phyloP scores from a whole-genome alignment of 345 rosid genomes.

The Erucastrum elatum region DNA sequence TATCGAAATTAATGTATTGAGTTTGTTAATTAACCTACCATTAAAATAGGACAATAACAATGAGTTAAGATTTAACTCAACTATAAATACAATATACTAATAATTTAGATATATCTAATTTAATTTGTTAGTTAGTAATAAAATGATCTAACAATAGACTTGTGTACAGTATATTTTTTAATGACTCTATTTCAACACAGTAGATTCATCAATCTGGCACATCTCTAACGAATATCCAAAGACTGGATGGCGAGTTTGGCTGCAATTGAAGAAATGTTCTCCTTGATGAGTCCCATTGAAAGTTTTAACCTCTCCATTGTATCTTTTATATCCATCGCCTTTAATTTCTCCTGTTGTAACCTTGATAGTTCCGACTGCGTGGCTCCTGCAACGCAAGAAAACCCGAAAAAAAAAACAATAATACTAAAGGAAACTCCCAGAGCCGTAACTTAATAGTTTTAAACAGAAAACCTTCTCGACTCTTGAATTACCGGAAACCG shows the following conservation, averaged over 20 bases:
- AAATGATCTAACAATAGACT: no score
- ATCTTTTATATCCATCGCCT: slow-evolving; percentile 66
- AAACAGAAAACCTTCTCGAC: not conserved
- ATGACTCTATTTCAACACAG: no score
- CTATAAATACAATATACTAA: no score
- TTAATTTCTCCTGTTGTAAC: slow-evolving; percentile 59
- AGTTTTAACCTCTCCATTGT: slow-evolving; percentile 59
- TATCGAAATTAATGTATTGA: no score
- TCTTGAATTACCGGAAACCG: slow-evolving; percentile 51
- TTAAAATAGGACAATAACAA: no score
- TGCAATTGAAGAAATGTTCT: slow-evolving; percentile 61
- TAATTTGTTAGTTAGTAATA: no score
- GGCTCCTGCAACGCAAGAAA: slow-evolving; percentile 47
- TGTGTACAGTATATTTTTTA: no score
- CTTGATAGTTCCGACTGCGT: slow-evolving; percentile 55
- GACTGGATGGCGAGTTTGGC: slow-evolving; percentile 90
- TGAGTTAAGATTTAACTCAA: no score
- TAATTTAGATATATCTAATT: no score
- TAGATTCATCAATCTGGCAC: not conserved
- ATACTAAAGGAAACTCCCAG: not conserved
- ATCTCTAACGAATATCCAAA: slow-evolving; percentile 39
- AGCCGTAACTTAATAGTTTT: not conserved
- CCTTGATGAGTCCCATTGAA: slow-evolving; percentile 52
- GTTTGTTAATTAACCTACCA: no score
- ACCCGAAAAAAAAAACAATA: not conserved